These are phyloP conservation scores for Plectosphaerella plurivora DNA, from an alignment of 2,329 filamentous ascomycete genomes.

Conservation along the genomic window DNA sequence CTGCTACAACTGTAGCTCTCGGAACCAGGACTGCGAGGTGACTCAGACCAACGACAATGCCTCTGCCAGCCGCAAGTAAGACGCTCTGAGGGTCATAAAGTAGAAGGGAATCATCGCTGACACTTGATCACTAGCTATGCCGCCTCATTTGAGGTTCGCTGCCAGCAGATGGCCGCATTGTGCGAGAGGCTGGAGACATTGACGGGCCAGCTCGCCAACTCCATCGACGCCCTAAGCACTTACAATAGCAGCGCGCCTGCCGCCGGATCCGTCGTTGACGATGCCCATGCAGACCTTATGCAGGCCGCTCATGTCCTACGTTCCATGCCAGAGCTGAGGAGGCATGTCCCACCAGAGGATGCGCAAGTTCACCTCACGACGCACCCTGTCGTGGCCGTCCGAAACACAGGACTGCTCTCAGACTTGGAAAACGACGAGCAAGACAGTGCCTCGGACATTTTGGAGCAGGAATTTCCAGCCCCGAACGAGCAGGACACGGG, in stretches of 20 bases:
- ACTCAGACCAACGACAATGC: conserved; percentile 17
- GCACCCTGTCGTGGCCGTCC: too few species aligned
- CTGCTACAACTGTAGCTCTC: conserved; percentile 17
- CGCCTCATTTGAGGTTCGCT: conserved; percentile 15
- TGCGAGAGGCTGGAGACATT: conserved; percentile 17
- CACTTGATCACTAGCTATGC: conserved; percentile 9
- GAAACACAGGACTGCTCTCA: not conserved
- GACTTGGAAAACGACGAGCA: not conserved
- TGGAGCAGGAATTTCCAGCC: not conserved
- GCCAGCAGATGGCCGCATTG: conserved; percentile 17
- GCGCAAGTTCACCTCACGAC: too few species aligned
- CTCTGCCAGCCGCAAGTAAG: conserved; percentile 10
- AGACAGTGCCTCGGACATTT: not conserved
- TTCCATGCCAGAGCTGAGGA: conserved; percentile 4
- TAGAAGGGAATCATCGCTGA: too few species aligned
- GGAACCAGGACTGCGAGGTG: conserved; percentile 14
- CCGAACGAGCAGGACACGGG: too few species aligned
- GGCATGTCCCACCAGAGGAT: too few species aligned
- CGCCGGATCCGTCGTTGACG: not conserved
- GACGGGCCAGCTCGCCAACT: conserved; percentile 9
- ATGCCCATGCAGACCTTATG: conserved; percentile 5
- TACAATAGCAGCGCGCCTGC: too few species aligned
- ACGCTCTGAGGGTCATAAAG: too few species aligned
- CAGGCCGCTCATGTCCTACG: conserved; percentile 10
- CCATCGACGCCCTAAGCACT: conserved; percentile 1